phyloP scores from a whole-genome alignment of 805 yeast species.

The Pichia nakasei region DNA sequence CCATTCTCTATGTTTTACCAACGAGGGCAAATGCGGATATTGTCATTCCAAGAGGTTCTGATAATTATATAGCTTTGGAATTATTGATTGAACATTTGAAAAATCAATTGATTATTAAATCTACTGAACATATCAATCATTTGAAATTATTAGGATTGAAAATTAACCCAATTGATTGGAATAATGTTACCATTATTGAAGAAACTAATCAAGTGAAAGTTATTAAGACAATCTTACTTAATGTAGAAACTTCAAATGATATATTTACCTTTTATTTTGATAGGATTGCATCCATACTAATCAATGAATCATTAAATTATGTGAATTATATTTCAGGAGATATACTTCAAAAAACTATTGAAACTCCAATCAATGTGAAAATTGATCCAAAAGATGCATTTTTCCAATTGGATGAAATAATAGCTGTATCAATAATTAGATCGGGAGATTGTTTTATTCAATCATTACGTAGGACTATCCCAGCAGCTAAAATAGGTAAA shows the following conservation, averaged over 20 bases:
- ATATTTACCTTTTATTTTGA: conserved; percentile 86
- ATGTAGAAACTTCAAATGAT: conserved; percentile 46
- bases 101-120: conserved; percentile 58
- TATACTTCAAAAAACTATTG: conserved; percentile 8
- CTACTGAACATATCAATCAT: conserved; percentile 56
- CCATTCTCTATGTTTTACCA: conserved; percentile 64
- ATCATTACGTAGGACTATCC: conserved; percentile 66
- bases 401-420: conserved; percentile 36
- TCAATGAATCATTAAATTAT: conserved; percentile 59
- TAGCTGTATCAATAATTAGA: conserved; percentile 73
- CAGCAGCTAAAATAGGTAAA: conserved; percentile 75
- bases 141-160: conserved; percentile 46
- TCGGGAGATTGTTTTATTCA: conserved; percentile 91
- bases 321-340: conserved; percentile 30
- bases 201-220: conserved; percentile 60
- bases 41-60: conserved; percentile 85
- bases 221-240: conserved; percentile 61
- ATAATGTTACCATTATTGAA: conserved; percentile 33
- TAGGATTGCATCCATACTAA: conserved; percentile 63
- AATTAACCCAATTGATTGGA: conserved; percentile 23
- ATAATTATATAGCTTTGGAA: conserved; percentile 70
- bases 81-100: conserved; percentile 73
- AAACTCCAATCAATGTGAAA: conserved; percentile 34
- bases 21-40: conserved; percentile 76
- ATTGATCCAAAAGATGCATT: conserved; percentile 20